These are phyloP conservation scores for Curvularia hawaiiensis DNA, from an alignment of 2,329 filamentous ascomycete species.

Conservation along the genomic window DNA sequence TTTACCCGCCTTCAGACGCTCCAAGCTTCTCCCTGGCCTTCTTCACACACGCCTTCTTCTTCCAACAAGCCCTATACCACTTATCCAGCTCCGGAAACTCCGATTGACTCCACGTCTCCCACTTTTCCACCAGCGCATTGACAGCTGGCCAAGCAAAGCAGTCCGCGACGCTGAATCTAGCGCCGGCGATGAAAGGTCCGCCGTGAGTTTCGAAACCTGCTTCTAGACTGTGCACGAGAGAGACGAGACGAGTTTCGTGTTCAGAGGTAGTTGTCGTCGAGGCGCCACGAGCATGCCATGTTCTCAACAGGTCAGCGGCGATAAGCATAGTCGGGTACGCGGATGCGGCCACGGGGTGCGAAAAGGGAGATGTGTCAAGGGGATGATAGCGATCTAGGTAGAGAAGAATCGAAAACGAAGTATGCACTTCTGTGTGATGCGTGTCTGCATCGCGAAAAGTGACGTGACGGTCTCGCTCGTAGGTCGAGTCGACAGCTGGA, in stretches of 20 bases:
- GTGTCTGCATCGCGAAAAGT: slow-evolving; percentile 44
- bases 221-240: slow-evolving; percentile 16
- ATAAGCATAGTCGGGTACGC: slow-evolving; percentile 30
- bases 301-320: slow-evolving; percentile 19
- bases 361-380: slow-evolving; percentile 20
- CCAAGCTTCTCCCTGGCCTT: slow-evolving; percentile 19
- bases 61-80: slow-evolving; percentile 39
- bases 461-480: slow-evolving; percentile 29
- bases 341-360: slow-evolving; percentile 18
- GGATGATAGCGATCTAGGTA: slow-evolving; percentile 44
- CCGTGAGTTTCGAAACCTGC: slow-evolving; percentile 21
- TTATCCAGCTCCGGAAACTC: slow-evolving; percentile 26
- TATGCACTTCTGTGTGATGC: slow-evolving; percentile 39
- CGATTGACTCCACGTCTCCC: slow-evolving; percentile 31
- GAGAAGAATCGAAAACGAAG: slow-evolving; percentile 33
- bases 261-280: not conserved
- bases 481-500: slow-evolving; percentile 25
- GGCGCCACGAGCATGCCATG: slow-evolving; percentile 20
- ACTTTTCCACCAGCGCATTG: slow-evolving; percentile 29
- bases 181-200: slow-evolving; percentile 39
- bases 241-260: not conserved
- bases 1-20: not conserved
- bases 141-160: slow-evolving; percentile 42
- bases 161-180: slow-evolving; percentile 41
- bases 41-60: slow-evolving; percentile 38